Base-by-base conservation (phyloP, 2,329 filamentous ascomycete genomes). In the Neopestalotiopsis sp. region DNA sequence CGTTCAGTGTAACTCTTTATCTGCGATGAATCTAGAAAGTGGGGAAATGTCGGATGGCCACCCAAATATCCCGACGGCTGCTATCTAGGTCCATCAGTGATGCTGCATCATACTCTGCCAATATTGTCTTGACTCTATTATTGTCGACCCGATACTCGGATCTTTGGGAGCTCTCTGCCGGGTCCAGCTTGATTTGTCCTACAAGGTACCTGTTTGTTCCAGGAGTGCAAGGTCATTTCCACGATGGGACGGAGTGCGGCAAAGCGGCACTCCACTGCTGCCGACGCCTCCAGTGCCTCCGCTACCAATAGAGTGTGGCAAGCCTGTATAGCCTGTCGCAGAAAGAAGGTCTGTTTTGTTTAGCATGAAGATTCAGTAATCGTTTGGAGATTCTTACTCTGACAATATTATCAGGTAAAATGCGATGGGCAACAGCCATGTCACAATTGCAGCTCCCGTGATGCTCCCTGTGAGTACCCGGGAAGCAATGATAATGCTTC, bases 401-500 rank as follows among this genome's bases (percentile, higher is more conserved):
- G 32, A 61, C 30, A 2, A 24, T 28, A 14, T 17, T 24, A 14
- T 7, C 40, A 52, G 42, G 49, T 66, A 12, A 66, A 66, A 57
- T 66, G 64, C 49, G 64, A 66, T 20, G 64, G 64, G 5, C 49
- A 57, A 34, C 28, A 66, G n/a, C 64, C 64, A 30, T 66, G 64
- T 28, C 64, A 66, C 40, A 56, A 66, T n/a, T 66, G 42, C 64
- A 66, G 64, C 49, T 66, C 64, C 12, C 30, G 64, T 4, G 65
- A 60, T 49, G 56, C 56, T 24, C 7, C 20, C 5, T 67, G 65
- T n/a, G 65, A 67, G 34, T 67, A 67, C 14, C 65, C 34, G 14
- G 65, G 65, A 14, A 67, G 65, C 13, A 67, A 67, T 20, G 65
- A 60, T 24, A 67, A 60, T 49, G 65, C 56, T 28, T 67, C 65